Evolutionary conservation across 805 yeast species (phyloP).

Genomic region (Hyphopichia homilentoma): DNA sequence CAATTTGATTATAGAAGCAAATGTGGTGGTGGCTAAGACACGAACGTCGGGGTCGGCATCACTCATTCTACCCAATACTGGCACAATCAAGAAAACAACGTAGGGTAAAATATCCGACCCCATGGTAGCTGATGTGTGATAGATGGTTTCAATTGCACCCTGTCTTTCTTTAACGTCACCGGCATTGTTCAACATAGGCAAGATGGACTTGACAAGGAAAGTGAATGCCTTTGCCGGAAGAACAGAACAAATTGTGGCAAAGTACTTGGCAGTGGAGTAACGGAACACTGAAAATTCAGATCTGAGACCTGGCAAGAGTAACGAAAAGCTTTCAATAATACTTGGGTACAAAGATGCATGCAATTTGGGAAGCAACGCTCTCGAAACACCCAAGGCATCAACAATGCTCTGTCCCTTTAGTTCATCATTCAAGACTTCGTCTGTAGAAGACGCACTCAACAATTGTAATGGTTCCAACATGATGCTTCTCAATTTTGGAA

Average conservation of each 20-base stretch:
- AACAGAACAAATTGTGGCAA: conserved; percentile 72
- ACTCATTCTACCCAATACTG: conserved; percentile 96
- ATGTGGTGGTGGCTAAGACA: conserved; percentile 87
- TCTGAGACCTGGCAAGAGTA: conserved; percentile 52
- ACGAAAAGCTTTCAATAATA: conserved; percentile 39
- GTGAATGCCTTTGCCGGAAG: conserved; percentile 72
- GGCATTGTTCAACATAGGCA: conserved; percentile 80
- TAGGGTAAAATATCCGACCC: conserved; percentile 88
- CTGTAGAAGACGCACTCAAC: conserved; percentile 22
- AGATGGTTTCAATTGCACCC: conserved; percentile 90
- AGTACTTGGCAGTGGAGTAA: conserved; percentile 84
- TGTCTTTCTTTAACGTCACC: conserved; percentile 70
- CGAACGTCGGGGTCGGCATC: conserved; percentile 89
- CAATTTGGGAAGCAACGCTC: conserved; percentile 68
- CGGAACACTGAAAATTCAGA: conserved; percentile 80
- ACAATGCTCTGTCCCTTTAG: conserved; percentile 72
- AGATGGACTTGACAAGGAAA: conserved; percentile 66
- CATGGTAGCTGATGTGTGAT: conserved; percentile 81
- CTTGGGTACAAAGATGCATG: conserved; percentile 45
- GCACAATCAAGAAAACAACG: conserved; percentile 92
- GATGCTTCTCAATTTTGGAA: conserved; percentile 63
- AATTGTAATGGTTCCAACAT: conserved; percentile 63
- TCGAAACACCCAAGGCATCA: conserved; percentile 79
- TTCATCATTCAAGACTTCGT: conserved; percentile 34
- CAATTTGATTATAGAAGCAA: conserved; percentile 90